Base-by-base conservation (phyloP, 495 filamentous ascomycete species). In the Hypoxylon intermedium region DNA sequence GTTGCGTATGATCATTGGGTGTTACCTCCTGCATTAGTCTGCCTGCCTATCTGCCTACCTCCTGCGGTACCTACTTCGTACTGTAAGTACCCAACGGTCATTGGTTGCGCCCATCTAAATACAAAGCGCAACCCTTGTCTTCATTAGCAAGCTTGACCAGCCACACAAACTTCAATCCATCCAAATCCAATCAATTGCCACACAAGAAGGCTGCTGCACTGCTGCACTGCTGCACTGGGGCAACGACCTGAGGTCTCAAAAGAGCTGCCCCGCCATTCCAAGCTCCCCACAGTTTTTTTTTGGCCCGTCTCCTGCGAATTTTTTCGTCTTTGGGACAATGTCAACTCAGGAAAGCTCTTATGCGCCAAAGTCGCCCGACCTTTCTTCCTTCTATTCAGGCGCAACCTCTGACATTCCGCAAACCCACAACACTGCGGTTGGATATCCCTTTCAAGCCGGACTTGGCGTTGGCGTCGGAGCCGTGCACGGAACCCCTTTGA, bases 361-460 rank as follows among this genome's bases (percentile, higher is more conserved):
- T 72, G 81, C 79, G 61, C 82, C 82, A 58, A 80, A 77, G 72
- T 82, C 79, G 50, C 82, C 82, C 58, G 82, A 83, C 68, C 75
- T 84, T 53, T 82, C 80, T 20, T 76, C 74, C 45, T 80, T 83
- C 52, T 77, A 79, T 53, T 72, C 78, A 21, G 53, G 67, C 53
- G 31, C 62, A 31, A 46, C 54, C n/a, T 51, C 64, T 41, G 44
- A 51, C 63, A 59, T 58, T 55, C 58, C 53, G 49, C 43, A 51
- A 31, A 6, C n/a, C 58, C 15, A 50, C 45, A 62, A 52, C 53
- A 16, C 34, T 16, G 26, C 53, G 28, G 53, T 42, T 34, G 46
- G 31, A 21, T 64, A 70, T 57, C 79, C 83, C 57, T 82, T 85
- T 67, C 82, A 79, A 37, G 45, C 50, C 36, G 44, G 46, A 47